phyloP scores from a whole-genome alignment of 1,139 yeast species.

The Magnusiomyces magnusii region DNA sequence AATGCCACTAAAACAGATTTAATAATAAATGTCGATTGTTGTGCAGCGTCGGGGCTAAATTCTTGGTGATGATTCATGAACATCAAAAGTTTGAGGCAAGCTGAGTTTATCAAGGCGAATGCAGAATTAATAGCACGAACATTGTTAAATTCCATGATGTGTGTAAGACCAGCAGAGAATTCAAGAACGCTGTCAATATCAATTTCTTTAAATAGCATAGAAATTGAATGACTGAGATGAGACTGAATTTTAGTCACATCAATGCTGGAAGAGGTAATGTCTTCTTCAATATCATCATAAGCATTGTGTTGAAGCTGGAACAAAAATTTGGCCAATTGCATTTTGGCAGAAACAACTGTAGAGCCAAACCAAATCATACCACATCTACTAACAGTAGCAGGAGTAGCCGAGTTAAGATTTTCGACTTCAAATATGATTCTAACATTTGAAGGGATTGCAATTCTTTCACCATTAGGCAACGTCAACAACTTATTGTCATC shows the following conservation, averaged over 20 bases:
- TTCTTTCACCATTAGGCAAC: slow-evolving; percentile 82
- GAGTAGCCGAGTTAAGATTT: slow-evolving; percentile 58
- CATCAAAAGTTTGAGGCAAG: slow-evolving; percentile 21
- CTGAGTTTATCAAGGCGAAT: slow-evolving; percentile 27
- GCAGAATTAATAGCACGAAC: slow-evolving; percentile 39
- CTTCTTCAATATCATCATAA: slow-evolving; percentile 30
- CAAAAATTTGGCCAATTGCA: slow-evolving; percentile 24
- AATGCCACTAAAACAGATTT: slow-evolving; percentile 42
- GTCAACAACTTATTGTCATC: slow-evolving; percentile 83
- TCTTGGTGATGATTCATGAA: slow-evolving; percentile 24
- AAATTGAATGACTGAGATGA: slow-evolving; percentile 11
- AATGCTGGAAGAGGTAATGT: slow-evolving; percentile 16
- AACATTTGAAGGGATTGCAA: slow-evolving; percentile 57
- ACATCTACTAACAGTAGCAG: slow-evolving; percentile 90
- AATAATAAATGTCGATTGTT: slow-evolving; percentile 29
- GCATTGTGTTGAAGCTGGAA: slow-evolving; percentile 18
- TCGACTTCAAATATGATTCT: slow-evolving; percentile 74
- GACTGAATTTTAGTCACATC: slow-evolving; percentile 16
- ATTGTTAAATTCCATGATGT: slow-evolving; percentile 47
- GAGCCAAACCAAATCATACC: slow-evolving; percentile 75
- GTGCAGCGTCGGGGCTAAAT: slow-evolving; percentile 25
- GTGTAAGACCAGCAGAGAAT: slow-evolving; percentile 32
- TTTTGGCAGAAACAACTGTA: slow-evolving; percentile 29
- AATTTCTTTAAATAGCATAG: slow-evolving; percentile 18
- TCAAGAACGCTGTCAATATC: slow-evolving; percentile 21